Base-by-base conservation (phyloP, 148 eudicot species). In the Polygonum aviculare region DNA sequence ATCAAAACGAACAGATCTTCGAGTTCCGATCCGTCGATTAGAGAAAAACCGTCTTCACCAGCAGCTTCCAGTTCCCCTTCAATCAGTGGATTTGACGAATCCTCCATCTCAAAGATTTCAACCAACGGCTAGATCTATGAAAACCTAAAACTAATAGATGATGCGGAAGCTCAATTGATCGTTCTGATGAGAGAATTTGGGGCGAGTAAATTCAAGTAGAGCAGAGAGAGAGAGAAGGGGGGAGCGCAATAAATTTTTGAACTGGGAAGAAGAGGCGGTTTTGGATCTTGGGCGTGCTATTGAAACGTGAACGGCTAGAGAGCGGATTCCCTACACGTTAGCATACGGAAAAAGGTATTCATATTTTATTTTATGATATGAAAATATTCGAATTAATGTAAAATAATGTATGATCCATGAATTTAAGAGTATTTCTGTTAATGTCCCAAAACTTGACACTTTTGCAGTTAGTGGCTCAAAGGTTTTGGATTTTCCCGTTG, bases 191-290 rank as follows among this genome's bases (percentile, higher is more conserved):
- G 16, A 16, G 21, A 38, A 67, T 16, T 22, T 40, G 71, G 71
- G 21, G 45, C 72, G 45, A 15, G 19, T n/a, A 67, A 18, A 67
- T 36, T 16, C 38, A 67, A 35, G 72, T 38, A 45, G 15, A 16
- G 67, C 44, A 12, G 21, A 7, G 45, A 35, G 45, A 15, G 72
- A 67, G 71, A 12, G 69, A 62, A 41, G 38, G 12, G 35, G 33
- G 71, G 19, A 44, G 5, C 15, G 45, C 72, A 67, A 67, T 67
- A 67, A 67, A 67, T 67, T 67, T 57, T 67, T 67, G 72, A 67
- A 67, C 72, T 67, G 72, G 40, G 72, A 38, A 67, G 44, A 15
- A 67, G 72, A 67, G 72, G 72, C 72, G 72, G 72, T 67, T 67
- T 35, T 45, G 41, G 72, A 67, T 65, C 19, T 33, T 10, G 48